Evolutionary conservation across 2,329 filamentous ascomycete genomes (phyloP).

Genomic region (Alternaria metachromatica): DNA sequence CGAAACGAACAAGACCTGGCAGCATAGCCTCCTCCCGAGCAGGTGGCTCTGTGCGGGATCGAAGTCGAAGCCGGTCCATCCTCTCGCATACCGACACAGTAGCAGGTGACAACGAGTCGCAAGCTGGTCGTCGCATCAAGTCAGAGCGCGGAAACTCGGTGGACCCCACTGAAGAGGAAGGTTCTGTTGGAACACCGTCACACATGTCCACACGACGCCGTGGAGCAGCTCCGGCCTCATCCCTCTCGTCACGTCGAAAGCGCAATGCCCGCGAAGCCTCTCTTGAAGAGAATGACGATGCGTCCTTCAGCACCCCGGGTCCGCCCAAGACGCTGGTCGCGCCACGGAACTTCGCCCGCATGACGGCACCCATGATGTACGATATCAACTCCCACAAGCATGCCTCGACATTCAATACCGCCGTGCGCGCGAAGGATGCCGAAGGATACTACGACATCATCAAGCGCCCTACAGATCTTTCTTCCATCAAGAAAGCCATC

Average conservation of each 20-base stretch:
- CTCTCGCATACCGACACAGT: slow-evolving; percentile 54
- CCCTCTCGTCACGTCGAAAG: slow-evolving; percentile 51
- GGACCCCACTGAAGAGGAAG: slow-evolving; percentile 50
- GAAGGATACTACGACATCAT: slow-evolving; percentile 61
- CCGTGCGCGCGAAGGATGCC: slow-evolving; percentile 58
- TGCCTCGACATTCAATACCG: slow-evolving; percentile 57
- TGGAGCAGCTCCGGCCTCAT: slow-evolving; percentile 25
- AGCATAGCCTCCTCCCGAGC: slow-evolving; percentile 57
- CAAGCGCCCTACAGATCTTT: slow-evolving; percentile 59
- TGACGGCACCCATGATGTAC: slow-evolving; percentile 58
- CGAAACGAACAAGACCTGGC: slow-evolving; percentile 41
- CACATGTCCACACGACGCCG: slow-evolving; percentile 43
- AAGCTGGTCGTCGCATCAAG: slow-evolving; percentile 52
- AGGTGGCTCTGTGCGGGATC: slow-evolving; percentile 52
- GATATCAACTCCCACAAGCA: slow-evolving; percentile 60
- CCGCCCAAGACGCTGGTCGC: slow-evolving; percentile 49
- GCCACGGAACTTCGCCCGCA: slow-evolving; percentile 57
- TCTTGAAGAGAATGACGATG: slow-evolving; percentile 40
- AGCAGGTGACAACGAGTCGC: slow-evolving; percentile 49
- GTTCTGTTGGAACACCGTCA: slow-evolving; percentile 30
- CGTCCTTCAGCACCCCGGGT: slow-evolving; percentile 32
- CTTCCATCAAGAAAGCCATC: slow-evolving; percentile 59
- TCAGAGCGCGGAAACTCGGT: slow-evolving; percentile 56
- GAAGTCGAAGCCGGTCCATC: slow-evolving; percentile 58
- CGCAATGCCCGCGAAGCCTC: slow-evolving; percentile 45